Evolutionary conservation across 2,329 filamentous ascomycete species (phyloP).

Genomic region (Hypoxylon sp.): DNA sequence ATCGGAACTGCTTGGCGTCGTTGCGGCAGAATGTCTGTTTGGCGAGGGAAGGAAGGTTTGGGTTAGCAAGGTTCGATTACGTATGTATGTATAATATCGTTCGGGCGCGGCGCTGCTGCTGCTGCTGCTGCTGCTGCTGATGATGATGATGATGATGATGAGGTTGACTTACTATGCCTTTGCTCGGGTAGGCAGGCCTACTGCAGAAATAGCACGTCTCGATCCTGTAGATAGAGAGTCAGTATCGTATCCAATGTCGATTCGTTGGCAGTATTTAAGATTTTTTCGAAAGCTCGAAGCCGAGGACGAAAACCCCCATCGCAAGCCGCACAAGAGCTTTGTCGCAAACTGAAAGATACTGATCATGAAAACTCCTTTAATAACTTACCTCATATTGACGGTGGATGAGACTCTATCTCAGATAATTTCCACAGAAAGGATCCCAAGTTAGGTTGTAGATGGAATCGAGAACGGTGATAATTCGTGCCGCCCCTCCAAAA

Average conservation of each 20-base stretch:
- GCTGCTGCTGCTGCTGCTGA: too few species aligned
- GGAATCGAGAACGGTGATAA: background rate
- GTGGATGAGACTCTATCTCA: slow-evolving; percentile 16
- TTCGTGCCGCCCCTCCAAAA: slow-evolving; percentile 35
- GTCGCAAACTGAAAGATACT: background rate
- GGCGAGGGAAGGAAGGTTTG: too few species aligned
- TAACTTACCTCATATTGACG: slow-evolving; percentile 45
- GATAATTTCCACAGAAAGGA: slow-evolving; percentile 7
- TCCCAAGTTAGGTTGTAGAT: too few species aligned
- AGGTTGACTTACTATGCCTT: slow-evolving; percentile 65
- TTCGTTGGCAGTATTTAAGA: too few species aligned
- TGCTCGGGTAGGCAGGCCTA: slow-evolving; percentile 69
- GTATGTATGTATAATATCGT: too few species aligned
- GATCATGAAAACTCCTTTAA: slow-evolving; percentile 5
- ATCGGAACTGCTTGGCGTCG: slow-evolving; percentile 56
- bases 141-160: background rate
- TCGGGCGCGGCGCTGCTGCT: too few species aligned
- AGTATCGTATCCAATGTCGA: slow-evolving; percentile 19
- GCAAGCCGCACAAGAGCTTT: background rate
- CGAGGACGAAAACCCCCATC: background rate
- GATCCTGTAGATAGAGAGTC: slow-evolving; percentile 50
- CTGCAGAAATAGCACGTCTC: slow-evolving; percentile 78
- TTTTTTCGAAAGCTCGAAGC: background rate
- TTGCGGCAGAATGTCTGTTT: slow-evolving; percentile 39
- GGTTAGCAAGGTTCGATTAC: too few species aligned